Evolutionary conservation across 495 filamentous ascomycete species (phyloP).

Genomic region (Astrothelium macrocarpum): DNA sequence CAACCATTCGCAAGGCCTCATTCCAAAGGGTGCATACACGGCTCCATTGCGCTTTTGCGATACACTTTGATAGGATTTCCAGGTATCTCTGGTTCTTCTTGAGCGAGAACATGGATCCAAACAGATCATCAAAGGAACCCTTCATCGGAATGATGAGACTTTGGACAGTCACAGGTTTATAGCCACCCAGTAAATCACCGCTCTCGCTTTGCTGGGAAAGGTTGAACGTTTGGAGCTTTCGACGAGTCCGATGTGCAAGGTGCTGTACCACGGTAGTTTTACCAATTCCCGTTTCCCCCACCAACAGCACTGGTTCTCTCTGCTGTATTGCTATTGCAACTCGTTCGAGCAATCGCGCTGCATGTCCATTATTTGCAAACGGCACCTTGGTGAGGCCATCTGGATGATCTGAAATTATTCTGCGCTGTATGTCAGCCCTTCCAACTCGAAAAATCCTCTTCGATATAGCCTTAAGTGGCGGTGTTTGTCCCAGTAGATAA

Average conservation of each 20-base stretch:
- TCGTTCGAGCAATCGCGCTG: constrained; percentile 66
- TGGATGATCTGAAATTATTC: background rate
- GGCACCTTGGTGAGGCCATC: constrained; percentile 30
- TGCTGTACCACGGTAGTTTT: constrained; percentile 96
- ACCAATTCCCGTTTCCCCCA: constrained; percentile 96
- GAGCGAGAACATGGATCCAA: constrained; percentile 71
- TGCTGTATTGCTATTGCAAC: constrained; percentile 72
- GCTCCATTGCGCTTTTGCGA: constrained; percentile 74
- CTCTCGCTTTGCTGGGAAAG: constrained; percentile 96
- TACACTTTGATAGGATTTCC: constrained; percentile 64
- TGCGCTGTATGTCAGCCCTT: constrained; percentile 1
- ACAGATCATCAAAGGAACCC: constrained; percentile 86
- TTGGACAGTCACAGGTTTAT: constrained; percentile 86
- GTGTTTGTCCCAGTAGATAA: constrained; percentile 25
- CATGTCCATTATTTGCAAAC: constrained; percentile 67
- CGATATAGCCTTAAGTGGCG: constrained; percentile 45
- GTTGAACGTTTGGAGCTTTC: constrained; percentile 82
- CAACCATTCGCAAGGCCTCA: constrained; percentile 77
- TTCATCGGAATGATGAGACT: constrained; percentile 82
- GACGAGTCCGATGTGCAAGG: constrained; percentile 68
- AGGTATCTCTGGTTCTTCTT: constrained; percentile 82
- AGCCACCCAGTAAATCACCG: constrained; percentile 85
- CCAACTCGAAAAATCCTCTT: constrained; percentile 40
- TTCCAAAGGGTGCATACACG: constrained; percentile 77
- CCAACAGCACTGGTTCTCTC: constrained; percentile 79